Conservation (phyloP, 1,284 basidiomycete species). For the Ustilago hordei region DNA sequence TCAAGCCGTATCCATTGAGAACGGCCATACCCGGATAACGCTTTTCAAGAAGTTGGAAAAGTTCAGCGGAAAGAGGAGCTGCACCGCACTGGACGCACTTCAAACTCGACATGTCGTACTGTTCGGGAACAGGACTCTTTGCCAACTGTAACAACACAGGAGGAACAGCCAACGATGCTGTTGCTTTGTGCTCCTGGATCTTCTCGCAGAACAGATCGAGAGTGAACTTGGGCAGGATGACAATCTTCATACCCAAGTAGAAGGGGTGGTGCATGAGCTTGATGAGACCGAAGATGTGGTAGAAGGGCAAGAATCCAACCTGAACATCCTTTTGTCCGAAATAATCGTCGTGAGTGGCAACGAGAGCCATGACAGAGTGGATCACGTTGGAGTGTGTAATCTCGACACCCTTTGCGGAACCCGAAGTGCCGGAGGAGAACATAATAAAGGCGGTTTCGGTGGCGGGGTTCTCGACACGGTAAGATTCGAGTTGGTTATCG, state of each 20-base stretch:
- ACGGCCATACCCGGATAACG: conserved; percentile 71
- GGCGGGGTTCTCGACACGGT: conserved; percentile 45
- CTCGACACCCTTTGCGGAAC: conserved; percentile 66
- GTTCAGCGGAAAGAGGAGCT: conserved; percentile 79
- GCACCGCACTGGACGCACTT: conserved; percentile 79
- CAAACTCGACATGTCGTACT: conserved; percentile 79
- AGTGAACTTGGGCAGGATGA: conserved; percentile 81
- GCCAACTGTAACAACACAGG: conserved; percentile 82
- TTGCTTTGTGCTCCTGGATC: conserved; percentile 77
- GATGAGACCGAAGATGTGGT: conserved; percentile 71
- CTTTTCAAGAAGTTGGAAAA: conserved; percentile 75
- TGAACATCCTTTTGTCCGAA: conserved; percentile 50
- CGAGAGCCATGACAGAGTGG: conserved; percentile 53
- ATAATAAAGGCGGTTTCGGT: conserved; percentile 57
- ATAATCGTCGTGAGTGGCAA: conserved; percentile 43
- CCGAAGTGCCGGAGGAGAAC: conserved; percentile 65
- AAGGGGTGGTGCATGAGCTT: conserved; percentile 78
- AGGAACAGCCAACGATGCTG: conserved; percentile 79
- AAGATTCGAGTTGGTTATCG: conserved; percentile 45
- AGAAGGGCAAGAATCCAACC: conserved; percentile 64
- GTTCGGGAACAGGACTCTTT: conserved; percentile 79
- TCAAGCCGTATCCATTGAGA: conserved; percentile 79
- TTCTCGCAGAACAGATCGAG: conserved; percentile 78
- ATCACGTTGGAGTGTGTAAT: conserved; percentile 65
- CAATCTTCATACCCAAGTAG: conserved; percentile 75